Evolutionary conservation across 2,329 filamentous ascomycete genomes (phyloP).

Genomic region (Alternaria infectoria): DNA sequence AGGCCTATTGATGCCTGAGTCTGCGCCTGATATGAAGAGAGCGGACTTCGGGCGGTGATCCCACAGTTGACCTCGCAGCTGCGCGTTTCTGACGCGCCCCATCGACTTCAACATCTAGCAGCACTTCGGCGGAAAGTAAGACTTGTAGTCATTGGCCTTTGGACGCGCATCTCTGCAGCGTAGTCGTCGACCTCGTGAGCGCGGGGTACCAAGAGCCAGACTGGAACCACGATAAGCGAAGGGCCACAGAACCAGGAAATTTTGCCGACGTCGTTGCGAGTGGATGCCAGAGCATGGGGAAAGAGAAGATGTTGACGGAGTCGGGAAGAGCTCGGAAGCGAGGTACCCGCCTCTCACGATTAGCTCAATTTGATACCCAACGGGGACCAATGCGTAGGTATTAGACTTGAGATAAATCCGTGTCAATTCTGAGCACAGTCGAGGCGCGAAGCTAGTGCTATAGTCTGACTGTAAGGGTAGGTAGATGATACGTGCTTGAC

Average conservation of each 20-base stretch:
- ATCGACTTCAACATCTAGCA: neutral
- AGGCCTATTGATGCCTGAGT: neutral
- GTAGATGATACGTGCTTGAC: neutral
- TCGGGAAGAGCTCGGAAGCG: neutral
- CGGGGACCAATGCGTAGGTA: neutral
- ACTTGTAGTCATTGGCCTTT: neutral
- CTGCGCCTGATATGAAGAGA: neutral
- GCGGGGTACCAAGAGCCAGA: slow-evolving; percentile 3
- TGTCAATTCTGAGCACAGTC: neutral
- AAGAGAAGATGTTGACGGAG: neutral
- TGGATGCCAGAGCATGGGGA: neutral
- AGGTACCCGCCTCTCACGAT: neutral
- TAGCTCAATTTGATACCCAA: neutral
- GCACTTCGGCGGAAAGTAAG: neutral
- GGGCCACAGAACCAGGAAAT: neutral
- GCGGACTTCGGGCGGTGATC: neutral
- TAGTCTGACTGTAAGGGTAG: neutral
- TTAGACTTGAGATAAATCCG: neutral
- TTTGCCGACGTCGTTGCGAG: neutral
- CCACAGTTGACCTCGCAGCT: neutral
- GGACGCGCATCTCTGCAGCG: neutral
- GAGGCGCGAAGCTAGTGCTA: neutral
- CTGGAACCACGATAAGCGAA: slow-evolving; percentile 7
- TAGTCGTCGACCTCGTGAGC: neutral
- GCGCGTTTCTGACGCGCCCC: neutral